Percentiles rank a stretch among this genome's conserved stretches.
phyloP scores from a whole-genome alignment of 2,329 filamentous ascomycete species.

The Aspergillus novofumigatus region DNA sequence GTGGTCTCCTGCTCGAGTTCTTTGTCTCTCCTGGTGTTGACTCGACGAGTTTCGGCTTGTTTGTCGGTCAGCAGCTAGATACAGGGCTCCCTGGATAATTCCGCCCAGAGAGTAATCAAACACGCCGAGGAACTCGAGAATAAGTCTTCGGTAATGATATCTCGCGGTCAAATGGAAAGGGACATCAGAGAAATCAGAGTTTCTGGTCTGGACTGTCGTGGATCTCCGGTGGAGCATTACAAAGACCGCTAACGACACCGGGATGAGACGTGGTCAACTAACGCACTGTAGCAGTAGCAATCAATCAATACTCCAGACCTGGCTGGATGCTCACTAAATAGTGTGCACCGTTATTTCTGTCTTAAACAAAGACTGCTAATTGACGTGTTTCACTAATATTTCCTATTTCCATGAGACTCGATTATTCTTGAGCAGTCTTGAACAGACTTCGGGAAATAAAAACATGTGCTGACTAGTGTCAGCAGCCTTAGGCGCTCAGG shows the following conservation, averaged over 20 bases:
- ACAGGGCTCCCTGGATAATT: no score
- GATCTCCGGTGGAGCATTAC: neutral
- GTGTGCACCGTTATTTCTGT: no score
- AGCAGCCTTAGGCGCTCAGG: neutral
- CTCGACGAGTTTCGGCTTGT: neutral
- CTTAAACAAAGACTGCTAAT: no score
- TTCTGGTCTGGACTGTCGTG: neutral
- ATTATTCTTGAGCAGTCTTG: no score
- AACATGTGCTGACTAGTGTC: no score
- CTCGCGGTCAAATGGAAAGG: neutral
- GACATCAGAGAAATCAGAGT: neutral
- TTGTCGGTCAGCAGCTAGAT: neutral
- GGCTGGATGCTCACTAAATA: no score
- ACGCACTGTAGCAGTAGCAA: no score
- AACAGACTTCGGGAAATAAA: no score
- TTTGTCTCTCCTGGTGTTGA: neutral
- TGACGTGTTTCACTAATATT: no score
- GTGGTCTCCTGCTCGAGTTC: neutral
- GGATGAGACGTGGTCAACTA: neutral
- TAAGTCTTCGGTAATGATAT: neutral
- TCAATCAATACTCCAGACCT: no score
- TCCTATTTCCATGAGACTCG: no score
- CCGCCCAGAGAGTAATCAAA: neutral
- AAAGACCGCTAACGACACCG: neutral
- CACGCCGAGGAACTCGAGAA: neutral